Evolutionary conservation across 495 filamentous ascomycete species (phyloP).

Genomic region (Hypoxylon trugodes): DNA sequence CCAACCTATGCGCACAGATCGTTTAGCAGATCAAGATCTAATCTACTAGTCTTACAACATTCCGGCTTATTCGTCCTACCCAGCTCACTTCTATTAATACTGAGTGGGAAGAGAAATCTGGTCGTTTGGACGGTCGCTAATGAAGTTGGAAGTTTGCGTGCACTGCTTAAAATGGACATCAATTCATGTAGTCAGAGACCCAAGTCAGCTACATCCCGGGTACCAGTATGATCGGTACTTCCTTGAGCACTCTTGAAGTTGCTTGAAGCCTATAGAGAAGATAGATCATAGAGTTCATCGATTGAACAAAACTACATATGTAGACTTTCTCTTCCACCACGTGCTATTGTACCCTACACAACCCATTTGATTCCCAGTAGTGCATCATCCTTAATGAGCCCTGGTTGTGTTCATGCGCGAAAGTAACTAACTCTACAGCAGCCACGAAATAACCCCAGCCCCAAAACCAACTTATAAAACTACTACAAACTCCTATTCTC

Average conservation of each 20-base stretch:
- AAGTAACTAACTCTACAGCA: too few species aligned
- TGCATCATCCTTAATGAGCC: too few species aligned
- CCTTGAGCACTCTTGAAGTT: constrained; percentile 8
- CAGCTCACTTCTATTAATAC: not conserved
- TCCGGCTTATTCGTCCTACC: constrained; percentile 6
- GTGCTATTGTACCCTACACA: constrained; percentile 8
- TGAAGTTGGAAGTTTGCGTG: not conserved
- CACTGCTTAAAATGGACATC: not conserved
- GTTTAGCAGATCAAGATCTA: not conserved
- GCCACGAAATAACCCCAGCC: too few species aligned
- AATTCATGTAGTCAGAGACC: not conserved
- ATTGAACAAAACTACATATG: constrained; percentile 4
- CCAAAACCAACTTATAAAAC: too few species aligned
- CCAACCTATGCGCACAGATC: not conserved
- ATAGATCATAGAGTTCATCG: constrained; percentile 30
- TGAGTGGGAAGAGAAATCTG: not conserved
- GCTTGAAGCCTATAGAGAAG: constrained; percentile 23
- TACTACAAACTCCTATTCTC: too few species aligned
- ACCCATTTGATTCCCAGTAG: too few species aligned
- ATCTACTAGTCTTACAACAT: not conserved
- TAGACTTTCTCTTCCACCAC: not conserved
- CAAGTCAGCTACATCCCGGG: not conserved
- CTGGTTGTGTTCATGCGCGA: too few species aligned
- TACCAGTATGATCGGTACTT: constrained; percentile 24
- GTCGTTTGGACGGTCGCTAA: not conserved